Conservation (phyloP, 441 rosid genomes). For the Arabidopsis lyrata region DNA sequence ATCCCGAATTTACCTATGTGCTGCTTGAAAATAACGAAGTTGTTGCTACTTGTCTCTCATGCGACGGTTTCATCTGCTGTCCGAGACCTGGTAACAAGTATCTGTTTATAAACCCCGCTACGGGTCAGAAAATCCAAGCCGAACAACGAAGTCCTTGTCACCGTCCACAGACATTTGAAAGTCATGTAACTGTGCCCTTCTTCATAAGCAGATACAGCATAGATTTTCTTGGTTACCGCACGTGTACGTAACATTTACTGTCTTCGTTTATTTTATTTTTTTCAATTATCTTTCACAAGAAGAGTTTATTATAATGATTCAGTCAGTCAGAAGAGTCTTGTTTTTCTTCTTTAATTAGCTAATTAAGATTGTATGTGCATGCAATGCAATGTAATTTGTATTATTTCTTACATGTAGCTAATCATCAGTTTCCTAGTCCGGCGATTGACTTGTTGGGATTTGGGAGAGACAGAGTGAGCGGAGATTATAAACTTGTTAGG, state of each 20-base stretch:
- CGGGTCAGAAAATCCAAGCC: background rate
- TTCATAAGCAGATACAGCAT: background rate
- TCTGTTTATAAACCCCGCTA: background rate
- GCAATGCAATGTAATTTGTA: background rate
- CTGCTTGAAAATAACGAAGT: background rate
- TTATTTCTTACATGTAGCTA: background rate
- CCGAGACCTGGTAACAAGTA: background rate
- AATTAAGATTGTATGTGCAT: no score
- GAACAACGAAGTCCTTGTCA: background rate
- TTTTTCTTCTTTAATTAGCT: no score
- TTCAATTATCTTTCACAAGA: background rate
- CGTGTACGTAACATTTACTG: background rate
- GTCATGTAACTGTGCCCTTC: background rate
- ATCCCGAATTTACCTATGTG: background rate
- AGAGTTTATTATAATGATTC: no score
- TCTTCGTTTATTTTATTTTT: background rate
- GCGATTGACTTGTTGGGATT: background rate
- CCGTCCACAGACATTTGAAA: background rate
- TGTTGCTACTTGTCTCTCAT: background rate
- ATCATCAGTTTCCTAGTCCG: background rate
- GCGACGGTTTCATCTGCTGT: background rate
- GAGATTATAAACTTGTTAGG: background rate
- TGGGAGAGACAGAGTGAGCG: slow-evolving; percentile 2
- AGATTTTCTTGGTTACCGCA: background rate
- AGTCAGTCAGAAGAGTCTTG: no score